Conservation (phyloP, 192 early-diverging fungal species). For the Umbelopsis sp. region DNA sequence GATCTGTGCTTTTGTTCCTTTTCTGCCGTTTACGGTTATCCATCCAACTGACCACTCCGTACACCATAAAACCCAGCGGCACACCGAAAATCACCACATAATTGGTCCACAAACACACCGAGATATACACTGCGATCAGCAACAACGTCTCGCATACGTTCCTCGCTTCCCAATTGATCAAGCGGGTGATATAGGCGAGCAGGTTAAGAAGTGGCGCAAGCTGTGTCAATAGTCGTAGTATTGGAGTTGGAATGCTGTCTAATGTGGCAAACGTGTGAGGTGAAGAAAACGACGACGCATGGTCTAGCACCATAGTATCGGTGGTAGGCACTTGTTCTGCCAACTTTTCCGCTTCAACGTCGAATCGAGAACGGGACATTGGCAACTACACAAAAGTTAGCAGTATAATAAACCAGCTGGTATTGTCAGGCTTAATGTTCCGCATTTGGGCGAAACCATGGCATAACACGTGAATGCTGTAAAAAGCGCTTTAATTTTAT, state of each 20-base stretch:
- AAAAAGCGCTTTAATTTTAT: no score
- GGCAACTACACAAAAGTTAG: neutral
- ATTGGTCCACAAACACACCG: conserved; percentile 33
- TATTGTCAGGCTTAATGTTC: conserved; percentile 2
- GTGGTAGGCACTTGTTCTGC: conserved; percentile 1
- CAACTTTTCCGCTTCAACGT: conserved; percentile 18
- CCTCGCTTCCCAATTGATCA: conserved; percentile 29
- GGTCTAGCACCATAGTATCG: neutral
- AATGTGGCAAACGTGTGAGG: conserved; percentile 31
- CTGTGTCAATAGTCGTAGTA: conserved; percentile 25
- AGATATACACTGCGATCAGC: conserved; percentile 22
- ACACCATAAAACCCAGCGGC: conserved; percentile 20
- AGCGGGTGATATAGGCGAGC: neutral
- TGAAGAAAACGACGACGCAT: conserved; percentile 22
- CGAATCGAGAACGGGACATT: conserved; percentile 17
- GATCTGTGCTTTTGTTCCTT: conserved; percentile 4
- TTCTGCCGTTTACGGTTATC: conserved; percentile 9
- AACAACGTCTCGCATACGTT: conserved; percentile 29
- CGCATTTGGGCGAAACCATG: neutral
- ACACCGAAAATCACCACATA: conserved; percentile 24
- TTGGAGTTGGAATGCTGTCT: conserved; percentile 37
- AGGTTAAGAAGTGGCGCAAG: conserved; percentile 26
- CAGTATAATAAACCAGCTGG: neutral
- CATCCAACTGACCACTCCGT: conserved; percentile 16
- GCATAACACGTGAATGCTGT: no score